phyloP scores from a whole-genome alignment of 2,329 filamentous ascomycete species.

The Juglanconis juglandina region DNA sequence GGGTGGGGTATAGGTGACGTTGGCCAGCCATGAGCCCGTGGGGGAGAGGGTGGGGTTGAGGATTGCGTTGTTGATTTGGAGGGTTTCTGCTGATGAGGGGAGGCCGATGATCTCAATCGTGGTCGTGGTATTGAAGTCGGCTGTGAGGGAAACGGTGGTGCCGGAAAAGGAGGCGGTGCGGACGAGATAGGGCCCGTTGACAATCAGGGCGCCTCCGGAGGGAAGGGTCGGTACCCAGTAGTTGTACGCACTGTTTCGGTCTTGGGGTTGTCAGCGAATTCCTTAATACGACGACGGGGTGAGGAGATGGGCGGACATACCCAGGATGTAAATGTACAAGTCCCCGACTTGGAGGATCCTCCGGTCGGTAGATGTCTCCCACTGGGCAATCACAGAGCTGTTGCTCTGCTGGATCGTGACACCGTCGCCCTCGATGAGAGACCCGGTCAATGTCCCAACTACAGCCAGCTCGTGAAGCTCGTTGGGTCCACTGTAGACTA shows the following conservation, averaged over 20 bases:
- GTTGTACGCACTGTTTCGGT: conserved; percentile 60
- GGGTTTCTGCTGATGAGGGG: conserved; percentile 41
- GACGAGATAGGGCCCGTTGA: conserved; percentile 63
- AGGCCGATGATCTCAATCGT: conserved; percentile 66
- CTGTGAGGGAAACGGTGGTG: conserved; percentile 58
- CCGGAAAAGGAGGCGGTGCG: conserved; percentile 56
- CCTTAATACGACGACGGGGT: neutral
- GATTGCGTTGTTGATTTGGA: conserved; percentile 40
- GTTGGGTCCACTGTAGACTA: conserved; percentile 61
- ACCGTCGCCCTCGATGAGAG: conserved; percentile 18
- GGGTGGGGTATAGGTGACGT: conserved; percentile 45
- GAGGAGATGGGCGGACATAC: conserved; percentile 27
- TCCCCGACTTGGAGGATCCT: conserved; percentile 32
- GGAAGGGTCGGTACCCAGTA: conserved; percentile 63
- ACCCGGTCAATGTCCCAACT: conserved; percentile 7
- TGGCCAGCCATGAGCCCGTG: conserved; percentile 47
- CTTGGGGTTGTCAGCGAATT: neutral
- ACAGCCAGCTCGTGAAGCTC: conserved; percentile 64
- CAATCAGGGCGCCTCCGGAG: conserved; percentile 37
- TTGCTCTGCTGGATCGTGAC: conserved; percentile 23
- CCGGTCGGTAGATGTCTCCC: conserved; percentile 27
- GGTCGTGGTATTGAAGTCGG: conserved; percentile 70
- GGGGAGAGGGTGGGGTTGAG: conserved; percentile 40
- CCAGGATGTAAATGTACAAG: conserved; percentile 44
- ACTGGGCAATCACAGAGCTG: conserved; percentile 27